Base-by-base conservation (phyloP, 2,329 filamentous ascomycete species). In the Raffaelea arxii region DNA sequence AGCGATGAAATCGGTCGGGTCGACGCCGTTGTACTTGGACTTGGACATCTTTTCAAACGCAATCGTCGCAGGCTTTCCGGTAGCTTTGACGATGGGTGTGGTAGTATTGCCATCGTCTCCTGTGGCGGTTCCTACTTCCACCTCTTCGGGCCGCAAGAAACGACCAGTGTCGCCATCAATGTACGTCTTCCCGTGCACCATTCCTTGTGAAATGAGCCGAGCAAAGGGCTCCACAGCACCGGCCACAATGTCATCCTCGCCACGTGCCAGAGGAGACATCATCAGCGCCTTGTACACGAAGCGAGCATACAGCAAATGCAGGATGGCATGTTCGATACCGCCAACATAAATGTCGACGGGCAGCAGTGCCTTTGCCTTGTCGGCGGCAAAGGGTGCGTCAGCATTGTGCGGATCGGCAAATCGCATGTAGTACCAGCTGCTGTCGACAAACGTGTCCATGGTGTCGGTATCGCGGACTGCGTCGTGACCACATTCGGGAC, bases 391-490 rank as follows among this genome's bases (percentile, higher is more conserved):
- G 0, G 79, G 80, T 14, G 68, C 61, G 2, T 72, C 58, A 14
- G 69, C 54, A 54, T 92, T 90, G 18, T 79, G 69, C 1, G 84
- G 70, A 56, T 94, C 86, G 24, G 82, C 65, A 56, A 88, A 94
- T 12, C 87, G 78, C 65, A 90, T 79, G 58, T 82, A 94, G 63
- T 95, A 95, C 89, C 89, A 95, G 46, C 88, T 94, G 2, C 88
- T 94, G 65, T 94, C 89, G 50, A 95, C 89, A 65, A 95, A 95
- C 0, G 89, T 95, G 62, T 95, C 89, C 89, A 95, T 94, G 3
- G 89, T 95, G 61, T 95, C 89, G 0, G 89, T 94, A 53, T 95
- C 89, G 52, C 89, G 77, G 59, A 80, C 84, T 6, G 86, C 89
- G 22, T 78, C 65, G 2, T 75, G 72, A 16, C 74, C 67, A 56